These are phyloP conservation scores for Suhomyces guaymorum DNA, from an alignment of 1,139 yeast genomes.

Conservation along the genomic window DNA sequence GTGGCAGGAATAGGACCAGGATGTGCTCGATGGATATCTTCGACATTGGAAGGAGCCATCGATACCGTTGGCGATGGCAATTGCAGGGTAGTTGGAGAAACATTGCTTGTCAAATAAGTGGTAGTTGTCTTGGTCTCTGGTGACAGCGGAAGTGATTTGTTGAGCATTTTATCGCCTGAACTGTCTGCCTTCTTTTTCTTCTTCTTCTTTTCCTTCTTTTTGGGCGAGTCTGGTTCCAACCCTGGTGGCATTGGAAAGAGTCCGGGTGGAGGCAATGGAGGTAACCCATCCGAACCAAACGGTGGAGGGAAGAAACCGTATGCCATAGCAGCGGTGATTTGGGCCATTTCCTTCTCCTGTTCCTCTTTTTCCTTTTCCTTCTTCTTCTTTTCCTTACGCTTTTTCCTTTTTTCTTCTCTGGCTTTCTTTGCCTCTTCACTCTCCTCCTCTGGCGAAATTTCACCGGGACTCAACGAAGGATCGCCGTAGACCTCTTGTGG, in stretches of 20 bases:
- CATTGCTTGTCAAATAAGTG: neutral
- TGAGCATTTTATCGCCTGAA: neutral
- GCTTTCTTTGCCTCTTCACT: conserved; percentile 16
- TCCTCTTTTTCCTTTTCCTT: conserved; percentile 20
- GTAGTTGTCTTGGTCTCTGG: conserved; percentile 3
- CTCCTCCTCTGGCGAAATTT: conserved; percentile 8
- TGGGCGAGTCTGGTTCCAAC: conserved; percentile 15
- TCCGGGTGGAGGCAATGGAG: conserved; percentile 18
- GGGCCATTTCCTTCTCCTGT: conserved; percentile 28
- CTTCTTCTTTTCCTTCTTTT: conserved; percentile 19
- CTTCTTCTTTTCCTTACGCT: conserved; percentile 23
- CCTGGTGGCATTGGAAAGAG: conserved; percentile 15
- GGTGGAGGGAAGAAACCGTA: conserved; percentile 12
- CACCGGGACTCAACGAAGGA: conserved; percentile 4
- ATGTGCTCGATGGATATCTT: conserved; percentile 1
- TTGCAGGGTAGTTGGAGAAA: conserved; percentile 4
- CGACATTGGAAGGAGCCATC: conserved; percentile 2
- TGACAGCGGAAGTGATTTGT: conserved; percentile 5
- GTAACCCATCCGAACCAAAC: conserved; percentile 13
- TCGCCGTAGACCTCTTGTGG: neutral
- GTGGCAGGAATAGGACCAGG: conserved; percentile 9
- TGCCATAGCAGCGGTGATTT: conserved; percentile 19
- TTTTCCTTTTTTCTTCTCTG: conserved; percentile 20
- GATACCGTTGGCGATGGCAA: conserved; percentile 10
- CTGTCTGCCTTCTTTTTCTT: conserved; percentile 12